Percentiles rank a stretch among this genome's conserved stretches.
Conservation (phyloP, 306 rosid genomes). For the Senna tora region DNA sequence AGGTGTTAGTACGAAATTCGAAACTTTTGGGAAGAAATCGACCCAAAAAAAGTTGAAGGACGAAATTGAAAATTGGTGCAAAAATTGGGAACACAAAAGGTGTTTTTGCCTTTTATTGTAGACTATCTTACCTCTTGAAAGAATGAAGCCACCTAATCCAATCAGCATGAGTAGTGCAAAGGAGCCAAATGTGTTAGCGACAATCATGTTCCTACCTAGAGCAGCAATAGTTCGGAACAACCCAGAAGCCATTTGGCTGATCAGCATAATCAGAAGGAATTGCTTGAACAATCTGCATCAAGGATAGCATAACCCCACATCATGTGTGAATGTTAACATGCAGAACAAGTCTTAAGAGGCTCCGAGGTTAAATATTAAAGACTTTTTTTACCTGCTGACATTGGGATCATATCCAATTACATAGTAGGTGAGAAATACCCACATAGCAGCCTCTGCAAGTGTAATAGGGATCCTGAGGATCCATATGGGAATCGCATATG, state of each 20-base stretch:
- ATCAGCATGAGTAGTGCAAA: constrained; percentile 39
- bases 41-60: too few species aligned
- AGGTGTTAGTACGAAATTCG: too few species aligned
- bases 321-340: constrained; percentile 16
- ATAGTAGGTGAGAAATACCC: constrained; percentile 64
- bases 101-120: too few species aligned
- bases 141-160: constrained; percentile 52
- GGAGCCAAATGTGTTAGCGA: constrained; percentile 47
- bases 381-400: constrained; percentile 44
- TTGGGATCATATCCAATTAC: constrained; percentile 64
- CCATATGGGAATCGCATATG: constrained; percentile 65
- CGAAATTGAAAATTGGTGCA: too few species aligned
- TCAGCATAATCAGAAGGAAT: constrained; percentile 41
- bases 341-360: background rate
- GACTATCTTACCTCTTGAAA: constrained; percentile 45
- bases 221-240: constrained; percentile 56
- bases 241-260: constrained; percentile 57
- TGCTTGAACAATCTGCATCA: constrained; percentile 51
- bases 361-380: background rate
- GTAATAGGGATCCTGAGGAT: constrained; percentile 53
- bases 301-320: background rate
- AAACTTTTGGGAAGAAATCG: too few species aligned
- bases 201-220: constrained; percentile 50
- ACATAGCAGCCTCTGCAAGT: constrained; percentile 47
- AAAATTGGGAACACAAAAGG: too few species aligned